A percentile compares a stretch with the other conserved stretches of the same genome.
These are phyloP conservation scores for Cyclotella atomus DNA, from an alignment of 108 stramenopile species.

Conservation along the genomic window DNA sequence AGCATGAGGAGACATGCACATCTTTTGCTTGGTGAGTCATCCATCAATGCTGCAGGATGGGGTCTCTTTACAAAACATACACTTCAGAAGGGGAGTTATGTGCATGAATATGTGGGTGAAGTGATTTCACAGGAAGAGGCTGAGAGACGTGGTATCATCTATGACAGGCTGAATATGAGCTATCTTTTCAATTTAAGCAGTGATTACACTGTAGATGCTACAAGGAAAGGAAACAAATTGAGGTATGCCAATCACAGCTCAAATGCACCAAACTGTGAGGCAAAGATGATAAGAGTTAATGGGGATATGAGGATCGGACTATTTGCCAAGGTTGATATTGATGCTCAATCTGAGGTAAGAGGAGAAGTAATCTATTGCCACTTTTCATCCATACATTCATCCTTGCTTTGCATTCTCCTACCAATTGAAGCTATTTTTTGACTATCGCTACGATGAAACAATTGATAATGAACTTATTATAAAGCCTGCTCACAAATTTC, in stretches of 20 bases:
- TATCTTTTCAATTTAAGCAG: constrained; percentile 84
- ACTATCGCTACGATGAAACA: constrained; percentile 58
- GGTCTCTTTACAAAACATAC: constrained; percentile 75
- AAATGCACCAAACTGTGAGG: constrained; percentile 65
- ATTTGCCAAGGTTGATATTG: constrained; percentile 80
- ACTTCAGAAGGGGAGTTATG: constrained; percentile 78
- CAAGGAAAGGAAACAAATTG: constrained; percentile 82
- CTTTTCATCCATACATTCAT: background rate
- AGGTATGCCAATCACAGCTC: constrained; percentile 82
- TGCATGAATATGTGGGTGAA: constrained; percentile 90
- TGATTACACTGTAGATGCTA: constrained; percentile 79
- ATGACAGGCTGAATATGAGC: constrained; percentile 74
- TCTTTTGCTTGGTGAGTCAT: constrained; percentile 65
- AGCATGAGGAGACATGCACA: constrained; percentile 70
- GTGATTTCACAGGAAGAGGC: constrained; percentile 82
- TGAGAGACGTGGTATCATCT: constrained; percentile 79
- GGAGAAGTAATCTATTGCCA: background rate
- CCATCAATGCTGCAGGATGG: constrained; percentile 74
- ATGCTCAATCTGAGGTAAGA: constrained; percentile 64
- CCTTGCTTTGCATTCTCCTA: background rate
- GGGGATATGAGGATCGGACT: constrained; percentile 84
- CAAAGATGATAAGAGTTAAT: constrained; percentile 69
- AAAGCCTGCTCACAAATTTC: constrained; percentile 52
- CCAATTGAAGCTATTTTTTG: constrained; percentile 73
- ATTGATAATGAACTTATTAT: constrained; percentile 64